These are phyloP conservation scores for Aspergillus candidus DNA, from an alignment of 2,329 filamentous ascomycete species.

Conservation along the genomic window DNA sequence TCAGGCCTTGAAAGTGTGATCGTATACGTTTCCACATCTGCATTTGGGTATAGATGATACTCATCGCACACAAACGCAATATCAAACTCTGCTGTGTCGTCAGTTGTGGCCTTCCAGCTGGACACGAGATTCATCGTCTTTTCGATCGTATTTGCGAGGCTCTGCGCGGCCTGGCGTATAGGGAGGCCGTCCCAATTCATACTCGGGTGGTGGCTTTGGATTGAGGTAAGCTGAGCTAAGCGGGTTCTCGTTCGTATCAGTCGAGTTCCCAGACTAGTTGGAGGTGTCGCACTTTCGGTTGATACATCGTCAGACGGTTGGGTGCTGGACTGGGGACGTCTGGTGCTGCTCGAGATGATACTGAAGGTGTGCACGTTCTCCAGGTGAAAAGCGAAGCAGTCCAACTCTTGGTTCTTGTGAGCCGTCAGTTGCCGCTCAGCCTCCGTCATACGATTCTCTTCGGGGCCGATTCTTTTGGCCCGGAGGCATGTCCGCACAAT, in stretches of 20 bases:
- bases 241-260: conserved; percentile 18
- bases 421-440: conserved; percentile 16
- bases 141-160: conserved; percentile 21
- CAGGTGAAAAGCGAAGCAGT: conserved; percentile 27
- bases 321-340: conserved; percentile 5
- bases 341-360: conserved; percentile 6
- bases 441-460: conserved; percentile 22
- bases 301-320: conserved; percentile 5
- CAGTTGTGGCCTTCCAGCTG: conserved; percentile 14
- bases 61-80: conserved; percentile 16
- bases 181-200: conserved; percentile 24
- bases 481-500: conserved; percentile 30
- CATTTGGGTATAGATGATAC: not conserved
- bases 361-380: conserved; percentile 19
- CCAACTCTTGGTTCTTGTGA: conserved; percentile 27
- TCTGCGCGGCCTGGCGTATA: conserved; percentile 18
- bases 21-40: conserved; percentile 9
- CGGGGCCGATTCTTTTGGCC: conserved; percentile 24
- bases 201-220: not conserved
- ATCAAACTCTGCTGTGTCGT: conserved; percentile 11
- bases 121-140: conserved; percentile 25
- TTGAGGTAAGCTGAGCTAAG: conserved; percentile 19
- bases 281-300: not conserved
- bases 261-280: not conserved
- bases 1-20: conserved; percentile 15